Conservation (phyloP, 805 yeast genomes). For the Saccharomyces kudriavzevii region DNA sequence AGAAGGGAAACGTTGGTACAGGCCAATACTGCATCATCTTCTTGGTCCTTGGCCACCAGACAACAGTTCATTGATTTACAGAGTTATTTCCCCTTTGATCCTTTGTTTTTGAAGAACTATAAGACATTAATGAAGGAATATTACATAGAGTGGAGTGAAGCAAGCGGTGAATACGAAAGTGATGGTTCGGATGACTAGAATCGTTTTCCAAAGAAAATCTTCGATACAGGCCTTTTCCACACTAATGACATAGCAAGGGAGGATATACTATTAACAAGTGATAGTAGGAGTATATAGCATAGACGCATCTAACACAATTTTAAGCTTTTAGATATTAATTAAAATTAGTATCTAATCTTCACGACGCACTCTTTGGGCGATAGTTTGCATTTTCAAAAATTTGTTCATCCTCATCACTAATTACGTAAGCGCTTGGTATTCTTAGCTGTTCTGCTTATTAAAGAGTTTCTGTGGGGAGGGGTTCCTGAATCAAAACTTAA, state of each 20-base stretch:
- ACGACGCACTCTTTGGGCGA: neutral
- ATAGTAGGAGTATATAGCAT: neutral
- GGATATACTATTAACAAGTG: neutral
- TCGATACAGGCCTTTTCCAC: neutral
- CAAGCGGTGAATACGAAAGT: slow-evolving; percentile 49
- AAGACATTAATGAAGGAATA: slow-evolving; percentile 45
- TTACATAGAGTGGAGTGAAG: slow-evolving; percentile 80
- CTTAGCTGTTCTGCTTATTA: neutral
- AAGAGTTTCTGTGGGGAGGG: neutral
- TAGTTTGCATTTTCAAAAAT: neutral
- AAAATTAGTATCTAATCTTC: neutral
- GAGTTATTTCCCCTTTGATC: slow-evolving; percentile 96
- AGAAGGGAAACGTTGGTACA: slow-evolving; percentile 11
- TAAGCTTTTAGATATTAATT: neutral
- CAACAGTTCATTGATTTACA: slow-evolving; percentile 84
- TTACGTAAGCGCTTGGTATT: neutral
- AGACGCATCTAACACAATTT: neutral
- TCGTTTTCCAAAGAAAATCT: slow-evolving; percentile 4
- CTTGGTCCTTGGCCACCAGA: slow-evolving; percentile 44
- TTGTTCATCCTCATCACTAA: neutral
- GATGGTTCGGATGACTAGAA: slow-evolving; percentile 38
- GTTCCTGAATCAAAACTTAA: neutral
- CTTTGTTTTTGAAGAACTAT: slow-evolving; percentile 61
- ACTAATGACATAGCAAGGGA: neutral
- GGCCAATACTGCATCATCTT: slow-evolving; percentile 21